Conservation (phyloP, 2,329 filamentous ascomycete species). For the Alternaria metachromatica region DNA sequence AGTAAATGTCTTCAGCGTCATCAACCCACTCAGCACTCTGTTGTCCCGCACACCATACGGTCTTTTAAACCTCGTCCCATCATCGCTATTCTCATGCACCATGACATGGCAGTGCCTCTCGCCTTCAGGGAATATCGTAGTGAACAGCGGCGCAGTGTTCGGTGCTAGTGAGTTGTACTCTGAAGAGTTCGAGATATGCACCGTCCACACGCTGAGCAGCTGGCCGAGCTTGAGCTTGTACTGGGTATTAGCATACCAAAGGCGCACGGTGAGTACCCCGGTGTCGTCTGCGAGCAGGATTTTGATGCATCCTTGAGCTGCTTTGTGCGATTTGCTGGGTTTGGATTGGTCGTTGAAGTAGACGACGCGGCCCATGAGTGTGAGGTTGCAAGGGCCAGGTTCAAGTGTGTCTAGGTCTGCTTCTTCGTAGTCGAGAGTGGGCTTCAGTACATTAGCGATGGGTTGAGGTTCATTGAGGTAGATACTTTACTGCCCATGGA, state of each 20-base stretch:
- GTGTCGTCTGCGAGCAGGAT: slow-evolving; percentile 64
- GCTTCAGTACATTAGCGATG: slow-evolving; percentile 46
- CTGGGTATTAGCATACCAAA: slow-evolving; percentile 56
- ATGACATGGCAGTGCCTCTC: slow-evolving; percentile 62
- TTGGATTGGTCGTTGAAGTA: slow-evolving; percentile 59
- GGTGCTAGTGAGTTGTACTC: slow-evolving; percentile 51
- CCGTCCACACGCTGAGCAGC: slow-evolving; percentile 64
- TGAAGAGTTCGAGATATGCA: slow-evolving; percentile 58
- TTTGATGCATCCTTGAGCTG: slow-evolving; percentile 60
- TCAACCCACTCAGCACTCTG: slow-evolving; percentile 55
- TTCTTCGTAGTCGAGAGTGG: slow-evolving; percentile 57
- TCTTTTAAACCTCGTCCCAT: slow-evolving; percentile 52
- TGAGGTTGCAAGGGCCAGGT: slow-evolving; percentile 58
- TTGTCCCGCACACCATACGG: slow-evolving; percentile 54
- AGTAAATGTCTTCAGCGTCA: slow-evolving; percentile 64
- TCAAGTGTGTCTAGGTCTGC: slow-evolving; percentile 56
- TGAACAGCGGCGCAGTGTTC: slow-evolving; percentile 57
- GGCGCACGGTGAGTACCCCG: slow-evolving; percentile 61
- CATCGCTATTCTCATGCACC: slow-evolving; percentile 58
- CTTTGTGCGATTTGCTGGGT: slow-evolving; percentile 51
- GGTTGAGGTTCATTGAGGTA: background rate
- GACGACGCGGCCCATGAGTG: slow-evolving; percentile 63
- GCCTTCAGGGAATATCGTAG: slow-evolving; percentile 65
- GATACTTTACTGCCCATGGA: slow-evolving; percentile 20
- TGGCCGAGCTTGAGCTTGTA: slow-evolving; percentile 60